These are phyloP conservation scores for Scedosporium boydii DNA, from an alignment of 2,329 filamentous ascomycete genomes.

Conservation along the genomic window DNA sequence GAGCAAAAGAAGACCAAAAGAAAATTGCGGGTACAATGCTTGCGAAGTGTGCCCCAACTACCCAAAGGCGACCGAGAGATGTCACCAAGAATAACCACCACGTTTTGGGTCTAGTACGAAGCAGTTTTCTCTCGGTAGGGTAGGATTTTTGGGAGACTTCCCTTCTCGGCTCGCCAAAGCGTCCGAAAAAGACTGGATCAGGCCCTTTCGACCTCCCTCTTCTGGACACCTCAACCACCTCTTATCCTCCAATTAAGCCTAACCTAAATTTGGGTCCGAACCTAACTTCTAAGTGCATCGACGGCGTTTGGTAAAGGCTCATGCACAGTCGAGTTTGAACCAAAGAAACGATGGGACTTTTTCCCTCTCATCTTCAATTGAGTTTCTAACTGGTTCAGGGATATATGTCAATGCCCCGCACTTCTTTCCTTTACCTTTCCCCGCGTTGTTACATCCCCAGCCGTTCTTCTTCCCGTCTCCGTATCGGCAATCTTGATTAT, in stretches of 20 bases:
- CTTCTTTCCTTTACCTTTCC: not conserved
- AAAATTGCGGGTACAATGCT: not conserved
- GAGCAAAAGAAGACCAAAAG: not conserved
- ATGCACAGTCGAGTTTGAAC: not conserved
- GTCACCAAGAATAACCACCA: not conserved
- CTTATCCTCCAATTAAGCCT: not conserved
- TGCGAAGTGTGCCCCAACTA: no score
- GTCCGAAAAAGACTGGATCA: no score
- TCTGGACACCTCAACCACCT: not conserved
- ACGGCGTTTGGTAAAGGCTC: not conserved
- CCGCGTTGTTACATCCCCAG: not conserved
- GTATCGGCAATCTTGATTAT: not conserved
- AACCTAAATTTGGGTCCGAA: not conserved
- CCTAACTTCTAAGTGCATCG: not conserved
- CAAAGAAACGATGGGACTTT: not conserved
- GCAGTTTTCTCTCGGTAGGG: not conserved
- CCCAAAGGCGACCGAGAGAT: not conserved
- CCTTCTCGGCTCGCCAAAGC: no score
- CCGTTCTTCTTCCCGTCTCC: not conserved
- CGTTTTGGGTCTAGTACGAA: not conserved
- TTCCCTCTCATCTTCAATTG: not conserved
- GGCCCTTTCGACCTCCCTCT: not conserved
- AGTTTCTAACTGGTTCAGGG: not conserved
- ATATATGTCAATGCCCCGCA: not conserved
- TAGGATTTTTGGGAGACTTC: not conserved